Base-by-base conservation (phyloP, 345 rosid genomes). In the Linum tenue region DNA sequence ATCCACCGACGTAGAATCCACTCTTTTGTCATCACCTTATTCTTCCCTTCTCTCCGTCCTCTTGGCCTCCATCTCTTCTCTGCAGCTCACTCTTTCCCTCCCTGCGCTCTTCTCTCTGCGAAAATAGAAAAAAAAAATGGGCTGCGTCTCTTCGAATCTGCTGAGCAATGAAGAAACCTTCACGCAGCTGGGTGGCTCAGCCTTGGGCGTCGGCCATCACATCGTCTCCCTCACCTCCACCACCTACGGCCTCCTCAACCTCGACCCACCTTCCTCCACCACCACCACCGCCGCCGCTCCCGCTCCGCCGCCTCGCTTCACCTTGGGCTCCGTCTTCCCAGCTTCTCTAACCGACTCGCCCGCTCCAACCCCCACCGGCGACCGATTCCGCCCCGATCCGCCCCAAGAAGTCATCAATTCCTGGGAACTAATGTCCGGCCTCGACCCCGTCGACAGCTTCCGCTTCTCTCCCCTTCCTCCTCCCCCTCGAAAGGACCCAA, bases 161-260 rank as follows among this genome's bases (percentile, higher is more conserved):
- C 78, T 89, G 0, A 86, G 75, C 76, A 85, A 71, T 35, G 97
- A 92, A 35, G 96, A 92, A 40, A 95, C 89, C 43, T 86, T 89
- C 74, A 51, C 85, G 53, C 89, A 84, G 67, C 80, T 92, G 64
- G 82, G 91, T 39, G 68, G 83, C 78, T 73, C 92, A 3, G 92
- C 87, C 1, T 73, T 92, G 36, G 53, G 53, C 11, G 53, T 48
- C 53, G 80, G 87, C 58, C 91, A 89, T 79, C 97, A 92, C 86
- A 89, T 92, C 48, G 98, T 92, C n/a, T 84, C 86, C 0, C 92
- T 92, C 57, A 92, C 98, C 55, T 92, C 97, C 72, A 84, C 97
- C 69, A 89, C 98, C 15, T 92, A 92, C 37, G 98, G 98, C 66
- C 88, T 89, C 62, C 96, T 92, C 77, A 79, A 87, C 63, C 86